Evolutionary conservation across 192 early-diverging fungal species (phyloP).

Genomic region (Coemansia sp.): DNA sequence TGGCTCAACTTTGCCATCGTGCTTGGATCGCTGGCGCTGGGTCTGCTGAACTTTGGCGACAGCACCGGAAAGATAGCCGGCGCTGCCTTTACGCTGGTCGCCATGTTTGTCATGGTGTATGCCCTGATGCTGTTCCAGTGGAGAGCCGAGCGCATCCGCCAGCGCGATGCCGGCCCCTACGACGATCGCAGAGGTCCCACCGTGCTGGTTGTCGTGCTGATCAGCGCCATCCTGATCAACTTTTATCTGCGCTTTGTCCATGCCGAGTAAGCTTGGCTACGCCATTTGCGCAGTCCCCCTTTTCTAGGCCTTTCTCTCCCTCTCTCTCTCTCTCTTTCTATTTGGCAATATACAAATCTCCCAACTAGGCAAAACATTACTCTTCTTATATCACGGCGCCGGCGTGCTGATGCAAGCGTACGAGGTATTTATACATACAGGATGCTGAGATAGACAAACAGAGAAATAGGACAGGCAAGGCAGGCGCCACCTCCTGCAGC

Average conservation of each 20-base stretch:
- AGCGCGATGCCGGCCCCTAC: conserved; percentile 59
- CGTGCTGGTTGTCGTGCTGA: conserved; percentile 60
- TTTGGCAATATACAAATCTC: not conserved
- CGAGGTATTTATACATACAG: too few relatives aligned
- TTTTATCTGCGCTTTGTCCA: conserved; percentile 59
- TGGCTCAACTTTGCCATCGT: conserved; percentile 85
- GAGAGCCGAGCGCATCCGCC: conserved; percentile 59
- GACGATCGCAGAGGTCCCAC: conserved; percentile 67
- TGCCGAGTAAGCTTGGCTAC: not conserved
- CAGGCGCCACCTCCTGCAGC: not conserved
- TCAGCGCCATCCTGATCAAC: conserved; percentile 66
- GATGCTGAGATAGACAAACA: too few relatives aligned
- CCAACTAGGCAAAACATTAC: too few relatives aligned
- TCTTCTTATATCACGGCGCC: too few relatives aligned
- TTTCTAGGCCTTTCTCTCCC: not conserved
- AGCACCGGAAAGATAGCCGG: conserved; percentile 66
- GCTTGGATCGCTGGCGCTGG: conserved; percentile 71
- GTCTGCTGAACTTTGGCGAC: conserved; percentile 82
- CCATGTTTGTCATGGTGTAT: conserved; percentile 67
- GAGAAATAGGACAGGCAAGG: not conserved
- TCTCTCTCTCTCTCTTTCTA: not conserved
- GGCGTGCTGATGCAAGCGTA: not conserved
- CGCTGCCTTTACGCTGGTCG: conserved; percentile 62
- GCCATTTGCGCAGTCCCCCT: too few relatives aligned
- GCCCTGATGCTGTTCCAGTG: conserved; percentile 63